Conservation (phyloP, 768 basidiomycete species). For the Sarcodon sp. region DNA sequence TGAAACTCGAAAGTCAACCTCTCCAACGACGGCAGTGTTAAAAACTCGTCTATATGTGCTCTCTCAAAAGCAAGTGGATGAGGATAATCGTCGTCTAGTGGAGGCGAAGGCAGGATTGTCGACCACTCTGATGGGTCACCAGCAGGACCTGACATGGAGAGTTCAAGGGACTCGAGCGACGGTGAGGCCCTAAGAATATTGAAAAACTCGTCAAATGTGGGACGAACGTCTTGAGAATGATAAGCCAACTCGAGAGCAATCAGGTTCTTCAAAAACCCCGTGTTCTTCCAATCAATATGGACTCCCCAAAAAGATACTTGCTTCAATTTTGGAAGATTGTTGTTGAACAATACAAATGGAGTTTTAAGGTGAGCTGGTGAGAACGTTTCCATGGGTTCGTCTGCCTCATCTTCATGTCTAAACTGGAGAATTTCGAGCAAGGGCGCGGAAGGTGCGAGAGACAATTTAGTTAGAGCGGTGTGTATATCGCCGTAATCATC, state of each 20-base stretch:
- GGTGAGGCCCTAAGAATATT: conserved; percentile 41
- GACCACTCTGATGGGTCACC: conserved; percentile 26
- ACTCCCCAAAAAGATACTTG: conserved; percentile 51
- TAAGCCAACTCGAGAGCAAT: conserved; percentile 45
- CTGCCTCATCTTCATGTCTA: conserved; percentile 34
- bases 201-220: conserved; percentile 38
- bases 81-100: neutral
- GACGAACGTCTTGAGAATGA: conserved; percentile 51
- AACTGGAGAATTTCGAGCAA: conserved; percentile 40
- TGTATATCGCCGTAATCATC: conserved; percentile 29
- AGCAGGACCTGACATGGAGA: conserved; percentile 46
- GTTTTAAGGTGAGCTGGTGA: conserved; percentile 24
- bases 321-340: conserved; percentile 36
- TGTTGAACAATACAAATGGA: conserved; percentile 36
- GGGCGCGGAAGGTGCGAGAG: conserved; percentile 33
- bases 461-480: conserved; percentile 32
- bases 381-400: conserved; percentile 17
- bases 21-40: conserved; percentile 10
- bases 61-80: conserved; percentile 3
- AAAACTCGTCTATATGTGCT: neutral
- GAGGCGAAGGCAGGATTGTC: conserved; percentile 5
- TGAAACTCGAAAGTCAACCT: conserved; percentile 20
- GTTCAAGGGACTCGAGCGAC: conserved; percentile 34
- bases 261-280: conserved; percentile 30
- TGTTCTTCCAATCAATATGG: conserved; percentile 51